phyloP scores from a whole-genome alignment of 1,284 basidiomycete species.

The Fereydounia khargensis region DNA sequence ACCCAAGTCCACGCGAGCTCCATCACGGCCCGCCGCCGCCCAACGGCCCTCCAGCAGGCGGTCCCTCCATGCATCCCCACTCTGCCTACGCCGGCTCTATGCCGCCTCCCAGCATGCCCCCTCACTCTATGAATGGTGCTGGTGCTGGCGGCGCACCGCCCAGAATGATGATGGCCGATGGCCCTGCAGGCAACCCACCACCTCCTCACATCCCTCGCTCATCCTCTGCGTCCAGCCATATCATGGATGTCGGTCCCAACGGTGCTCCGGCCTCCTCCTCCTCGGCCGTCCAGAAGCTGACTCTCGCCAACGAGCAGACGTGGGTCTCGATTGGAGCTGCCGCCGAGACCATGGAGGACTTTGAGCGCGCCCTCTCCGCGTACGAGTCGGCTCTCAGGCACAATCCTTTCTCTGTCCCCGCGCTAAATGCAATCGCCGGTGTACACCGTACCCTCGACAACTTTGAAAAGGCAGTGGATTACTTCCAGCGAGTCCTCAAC shows the following conservation, averaged over 20 bases:
- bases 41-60: slow-evolving; percentile 14
- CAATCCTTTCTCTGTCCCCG: slow-evolving; percentile 53
- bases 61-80: slow-evolving; percentile 27
- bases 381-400: slow-evolving; percentile 53
- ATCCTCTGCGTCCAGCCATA: slow-evolving; percentile 27
- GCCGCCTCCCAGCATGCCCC: slow-evolving; percentile 27
- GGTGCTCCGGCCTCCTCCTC: slow-evolving; percentile 8
- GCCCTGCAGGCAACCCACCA: slow-evolving; percentile 12
- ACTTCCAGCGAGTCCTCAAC: slow-evolving; percentile 83
- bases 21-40: slow-evolving; percentile 16
- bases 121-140: slow-evolving; percentile 29
- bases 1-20: slow-evolving; percentile 15
- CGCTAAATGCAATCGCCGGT: slow-evolving; percentile 53
- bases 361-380: slow-evolving; percentile 47
- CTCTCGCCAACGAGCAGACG: slow-evolving; percentile 47
- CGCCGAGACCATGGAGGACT: slow-evolving; percentile 55
- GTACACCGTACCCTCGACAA: slow-evolving; percentile 52
- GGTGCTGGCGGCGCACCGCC: slow-evolving; percentile 16
- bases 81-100: slow-evolving; percentile 29
- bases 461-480: slow-evolving; percentile 76
- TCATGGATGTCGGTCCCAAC: slow-evolving; percentile 10
- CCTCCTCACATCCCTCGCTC: slow-evolving; percentile 32
- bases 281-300: slow-evolving; percentile 41
- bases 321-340: slow-evolving; percentile 51
- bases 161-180: slow-evolving; percentile 29